Base-by-base conservation (phyloP, 2,329 filamentous ascomycete species). In the Diplocarpon rosae region DNA sequence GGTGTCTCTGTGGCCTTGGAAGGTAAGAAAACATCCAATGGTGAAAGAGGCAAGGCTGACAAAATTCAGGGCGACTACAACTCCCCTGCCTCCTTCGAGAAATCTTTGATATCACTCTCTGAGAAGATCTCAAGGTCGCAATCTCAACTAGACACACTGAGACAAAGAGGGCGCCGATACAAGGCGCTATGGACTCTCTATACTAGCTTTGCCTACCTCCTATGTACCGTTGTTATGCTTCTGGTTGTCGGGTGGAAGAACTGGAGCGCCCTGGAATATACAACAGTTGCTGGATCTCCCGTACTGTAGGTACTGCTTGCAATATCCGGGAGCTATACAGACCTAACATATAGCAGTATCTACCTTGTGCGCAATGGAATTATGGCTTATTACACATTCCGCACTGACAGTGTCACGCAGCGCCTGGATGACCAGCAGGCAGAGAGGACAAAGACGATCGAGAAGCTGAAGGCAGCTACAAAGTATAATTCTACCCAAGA, bases 401-500 rank as follows among this genome's bases (percentile, higher is more conserved):
- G 87, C 49, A 82, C 92, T 56, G 75, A 82, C 16, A 77, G 71
- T 13, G 72, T 85, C 10, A 76, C 83, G 53, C 64, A 71, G 32
- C 75, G 82, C 33, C 72, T 96, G 27, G 83, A 90, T 56, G 76
- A 76, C 15, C 74, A 89, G 30, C 79, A 89, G 57, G 76, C 78
- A 43, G 85, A 95, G 63, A 80, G 90, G 43, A 78, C 85, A 47
- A 79, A 79, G 56, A 95, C 89, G 1, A 96, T 98, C 53, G 83
- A 94, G 62, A 89, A 89, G 65, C 77, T 98, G 51, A 98, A 98
- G 66, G 80, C 83, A 47, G 89, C 89, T 20, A 98, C 92, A 29
- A 95, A 85, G 63, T 98, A 95, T 67, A 86, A 96, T 65, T 92
- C 89, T 28, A 98, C 92, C 1, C 78, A 93, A 59, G 80, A 95